These are phyloP conservation scores for Xerocomus brunneocitrinus DNA, from an alignment of 768 basidiomycete genomes.

Conservation along the genomic window DNA sequence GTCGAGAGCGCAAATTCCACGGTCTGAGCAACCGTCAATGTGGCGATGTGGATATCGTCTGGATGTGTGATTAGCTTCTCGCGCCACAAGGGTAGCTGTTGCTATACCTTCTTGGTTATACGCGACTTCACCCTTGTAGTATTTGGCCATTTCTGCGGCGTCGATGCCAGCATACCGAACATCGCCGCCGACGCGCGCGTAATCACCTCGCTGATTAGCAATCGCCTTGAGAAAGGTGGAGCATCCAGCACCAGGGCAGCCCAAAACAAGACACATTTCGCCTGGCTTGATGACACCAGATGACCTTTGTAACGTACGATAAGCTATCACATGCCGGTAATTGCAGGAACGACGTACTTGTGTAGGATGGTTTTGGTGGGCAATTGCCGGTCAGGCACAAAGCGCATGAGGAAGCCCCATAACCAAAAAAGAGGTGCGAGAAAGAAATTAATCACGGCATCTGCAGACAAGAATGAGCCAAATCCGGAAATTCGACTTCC, in stretches of 20 bases:
- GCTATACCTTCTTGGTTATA: slow-evolving; percentile 68
- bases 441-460: slow-evolving; percentile 51
- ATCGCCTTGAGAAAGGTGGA: slow-evolving; percentile 83
- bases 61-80: not conserved
- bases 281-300: slow-evolving; percentile 71
- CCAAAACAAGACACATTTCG: slow-evolving; percentile 84
- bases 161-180: slow-evolving; percentile 82
- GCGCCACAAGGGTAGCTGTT: not conserved
- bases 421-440: slow-evolving; percentile 47
- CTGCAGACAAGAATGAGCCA: slow-evolving; percentile 26
- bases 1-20: slow-evolving; percentile 66
- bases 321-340: not conserved
- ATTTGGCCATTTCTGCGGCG: slow-evolving; percentile 68
- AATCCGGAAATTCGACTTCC: not conserved
- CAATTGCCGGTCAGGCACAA: slow-evolving; percentile 35
- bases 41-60: slow-evolving; percentile 83
- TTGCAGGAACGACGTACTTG: slow-evolving; percentile 37
- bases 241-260: slow-evolving; percentile 82
- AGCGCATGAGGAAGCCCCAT: slow-evolving; percentile 38
- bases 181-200: slow-evolving; percentile 58
- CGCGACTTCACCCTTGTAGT: slow-evolving; percentile 74
- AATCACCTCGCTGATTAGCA: slow-evolving; percentile 69
- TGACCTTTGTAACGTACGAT: slow-evolving; percentile 35
- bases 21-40: slow-evolving; percentile 76
- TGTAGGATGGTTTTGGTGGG: slow-evolving; percentile 54